These are phyloP conservation scores for Bolboschoenus planiculmis DNA, from an alignment of 176 grass and related monocot species.

Conservation along the genomic window DNA sequence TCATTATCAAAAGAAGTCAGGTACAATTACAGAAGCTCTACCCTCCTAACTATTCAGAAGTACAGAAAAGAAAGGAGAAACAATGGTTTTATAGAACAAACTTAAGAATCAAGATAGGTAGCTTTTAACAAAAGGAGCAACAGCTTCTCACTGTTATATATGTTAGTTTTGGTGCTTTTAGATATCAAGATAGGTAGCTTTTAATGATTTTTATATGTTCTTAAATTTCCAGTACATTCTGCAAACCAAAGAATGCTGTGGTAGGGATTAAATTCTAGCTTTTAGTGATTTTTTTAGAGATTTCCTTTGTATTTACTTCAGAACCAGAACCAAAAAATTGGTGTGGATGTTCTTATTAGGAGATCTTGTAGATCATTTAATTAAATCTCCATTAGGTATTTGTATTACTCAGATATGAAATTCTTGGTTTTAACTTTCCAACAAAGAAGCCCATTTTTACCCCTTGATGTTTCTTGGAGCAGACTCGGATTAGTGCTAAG, in stretches of 20 bases:
- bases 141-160: not conserved
- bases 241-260: not conserved
- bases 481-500: constrained; percentile 91
- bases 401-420: not conserved
- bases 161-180: not conserved
- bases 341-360: not conserved
- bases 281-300: not conserved
- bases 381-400: not conserved
- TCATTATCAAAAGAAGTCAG: constrained; percentile 92
- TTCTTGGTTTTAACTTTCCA: not conserved
- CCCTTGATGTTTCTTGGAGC: not conserved
- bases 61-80: not conserved
- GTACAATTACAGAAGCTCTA: constrained; percentile 34
- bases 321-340: not conserved
- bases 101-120: not conserved
- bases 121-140: too few relatives aligned
- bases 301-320: not conserved
- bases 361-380: not conserved
- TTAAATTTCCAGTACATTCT: not conserved
- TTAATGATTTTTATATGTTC: too few relatives aligned
- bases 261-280: not conserved
- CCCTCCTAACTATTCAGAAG: not conserved
- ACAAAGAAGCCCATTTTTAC: not conserved
- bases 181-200: too few relatives aligned
- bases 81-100: not conserved